Percentiles rank a stretch among this genome's conserved stretches.
phyloP scores from a whole-genome alignment of 2,329 filamentous ascomycete species.

The Alternaria conjuncta region DNA sequence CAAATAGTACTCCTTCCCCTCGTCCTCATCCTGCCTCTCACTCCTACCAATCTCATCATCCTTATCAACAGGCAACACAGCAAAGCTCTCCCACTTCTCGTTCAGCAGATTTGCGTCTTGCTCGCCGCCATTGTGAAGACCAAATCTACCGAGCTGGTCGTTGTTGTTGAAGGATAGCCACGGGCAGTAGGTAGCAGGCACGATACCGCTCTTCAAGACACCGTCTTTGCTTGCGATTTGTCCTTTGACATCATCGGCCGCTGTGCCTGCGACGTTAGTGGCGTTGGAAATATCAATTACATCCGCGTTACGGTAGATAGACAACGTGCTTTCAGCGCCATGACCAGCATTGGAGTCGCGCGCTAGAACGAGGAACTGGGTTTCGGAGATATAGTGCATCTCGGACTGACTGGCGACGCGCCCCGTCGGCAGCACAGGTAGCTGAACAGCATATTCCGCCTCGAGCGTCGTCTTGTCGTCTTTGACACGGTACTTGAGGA shows the following conservation, averaged over 20 bases:
- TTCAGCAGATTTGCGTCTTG: slow-evolving; percentile 68
- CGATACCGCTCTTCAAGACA: slow-evolving; percentile 61
- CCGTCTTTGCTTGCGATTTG: slow-evolving; percentile 60
- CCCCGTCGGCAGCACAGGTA: slow-evolving; percentile 64
- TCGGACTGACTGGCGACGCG: slow-evolving; percentile 71
- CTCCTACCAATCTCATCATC: slow-evolving; percentile 35
- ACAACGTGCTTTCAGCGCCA: slow-evolving; percentile 60
- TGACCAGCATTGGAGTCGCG: slow-evolving; percentile 68
- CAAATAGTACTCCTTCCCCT: slow-evolving; percentile 70
- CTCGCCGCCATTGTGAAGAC: slow-evolving; percentile 70
- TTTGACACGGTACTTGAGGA: slow-evolving; percentile 69
- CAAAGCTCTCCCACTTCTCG: slow-evolving; percentile 79
- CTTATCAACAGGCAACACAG: slow-evolving; percentile 63
- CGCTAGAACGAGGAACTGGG: slow-evolving; percentile 71
- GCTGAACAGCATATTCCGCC: slow-evolving; percentile 69
- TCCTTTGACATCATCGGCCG: slow-evolving; percentile 47
- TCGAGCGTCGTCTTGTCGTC: slow-evolving; percentile 55
- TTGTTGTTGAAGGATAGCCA: slow-evolving; percentile 75
- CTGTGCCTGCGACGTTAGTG: slow-evolving; percentile 64
- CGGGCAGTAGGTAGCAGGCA: slow-evolving; percentile 66
- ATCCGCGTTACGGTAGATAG: slow-evolving; percentile 72
- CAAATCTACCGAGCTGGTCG: slow-evolving; percentile 68
- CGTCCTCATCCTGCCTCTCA: slow-evolving; percentile 44
- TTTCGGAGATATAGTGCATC: slow-evolving; percentile 67
- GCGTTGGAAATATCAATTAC: slow-evolving; percentile 68